Conservation (phyloP, 768 basidiomycete species). For the Hortiboletus flavorubellus region DNA sequence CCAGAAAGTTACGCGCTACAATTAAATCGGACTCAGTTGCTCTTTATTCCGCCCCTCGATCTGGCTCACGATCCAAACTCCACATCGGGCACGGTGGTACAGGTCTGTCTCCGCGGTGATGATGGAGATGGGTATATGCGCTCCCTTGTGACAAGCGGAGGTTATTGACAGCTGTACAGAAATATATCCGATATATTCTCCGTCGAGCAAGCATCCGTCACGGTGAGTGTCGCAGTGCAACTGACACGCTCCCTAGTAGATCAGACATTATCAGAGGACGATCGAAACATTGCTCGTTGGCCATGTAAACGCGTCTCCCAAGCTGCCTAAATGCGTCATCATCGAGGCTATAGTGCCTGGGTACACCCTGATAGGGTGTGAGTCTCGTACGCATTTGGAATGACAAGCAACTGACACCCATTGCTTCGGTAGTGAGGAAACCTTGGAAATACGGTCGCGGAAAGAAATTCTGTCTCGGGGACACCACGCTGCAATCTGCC, state of each 20-base stretch:
- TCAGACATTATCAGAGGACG: conserved; percentile 9
- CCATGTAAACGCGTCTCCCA: conserved; percentile 13
- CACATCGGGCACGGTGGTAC: conserved; percentile 22
- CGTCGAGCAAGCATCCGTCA: conserved; percentile 11
- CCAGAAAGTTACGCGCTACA: conserved; percentile 11
- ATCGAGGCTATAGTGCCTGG: conserved; percentile 12
- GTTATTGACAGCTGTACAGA: conserved; percentile 7
- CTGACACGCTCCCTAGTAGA: not conserved
- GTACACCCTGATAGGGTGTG: conserved; percentile 22
- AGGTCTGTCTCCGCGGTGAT: conserved; percentile 20
- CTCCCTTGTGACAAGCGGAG: not conserved
- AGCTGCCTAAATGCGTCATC: conserved; percentile 16
- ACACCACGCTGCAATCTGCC: conserved; percentile 15
- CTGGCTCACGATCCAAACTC: not conserved
- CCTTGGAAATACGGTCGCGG: conserved; percentile 29
- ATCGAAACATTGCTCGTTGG: conserved; percentile 25
- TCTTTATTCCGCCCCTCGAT: conserved; percentile 19
- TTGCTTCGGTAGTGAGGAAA: conserved; percentile 18
- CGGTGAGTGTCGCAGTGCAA: conserved; percentile 14
- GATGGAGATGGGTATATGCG: conserved; percentile 20
- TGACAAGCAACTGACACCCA: not conserved
- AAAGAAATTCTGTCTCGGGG: conserved; percentile 24
- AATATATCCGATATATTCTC: conserved; percentile 6
- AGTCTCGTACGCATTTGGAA: not conserved
- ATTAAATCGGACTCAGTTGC: conserved; percentile 23